Conservation (phyloP, 768 basidiomycete genomes). For the Suillus occidentalis region DNA sequence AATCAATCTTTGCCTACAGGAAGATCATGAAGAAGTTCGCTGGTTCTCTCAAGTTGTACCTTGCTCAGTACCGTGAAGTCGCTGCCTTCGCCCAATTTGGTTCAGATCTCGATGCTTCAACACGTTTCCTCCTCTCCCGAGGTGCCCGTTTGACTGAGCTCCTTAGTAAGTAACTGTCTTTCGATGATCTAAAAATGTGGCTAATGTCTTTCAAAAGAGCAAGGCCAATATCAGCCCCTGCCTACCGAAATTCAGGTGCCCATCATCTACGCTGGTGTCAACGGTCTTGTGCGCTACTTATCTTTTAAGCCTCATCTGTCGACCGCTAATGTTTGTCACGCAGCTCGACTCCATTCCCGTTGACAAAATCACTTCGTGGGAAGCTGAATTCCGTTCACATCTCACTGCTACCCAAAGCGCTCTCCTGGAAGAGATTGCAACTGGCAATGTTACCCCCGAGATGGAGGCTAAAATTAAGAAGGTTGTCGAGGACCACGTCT, state of each 20-base stretch:
- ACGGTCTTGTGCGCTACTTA: slow-evolving; percentile 78
- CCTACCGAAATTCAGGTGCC: slow-evolving; percentile 97
- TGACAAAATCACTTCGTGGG: slow-evolving; percentile 92
- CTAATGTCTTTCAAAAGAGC: slow-evolving; percentile 54
- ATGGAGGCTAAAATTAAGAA: slow-evolving; percentile 95
- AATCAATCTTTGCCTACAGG: slow-evolving; percentile 34
- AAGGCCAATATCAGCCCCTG: slow-evolving; percentile 97
- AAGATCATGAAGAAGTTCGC: slow-evolving; percentile 99
- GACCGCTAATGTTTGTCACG: neutral
- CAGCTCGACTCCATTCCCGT: slow-evolving; percentile 95
- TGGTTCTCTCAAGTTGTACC: slow-evolving; percentile 99
- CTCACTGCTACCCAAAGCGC: slow-evolving; percentile 68
- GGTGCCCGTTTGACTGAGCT: slow-evolving; percentile 98
- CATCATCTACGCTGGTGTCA: slow-evolving; percentile 99
- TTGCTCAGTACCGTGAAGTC: slow-evolving; percentile 99
- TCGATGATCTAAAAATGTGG: slow-evolving; percentile 15
- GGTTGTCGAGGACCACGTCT: slow-evolving; percentile 86
- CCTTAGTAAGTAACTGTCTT: slow-evolving; percentile 56
- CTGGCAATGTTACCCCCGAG: slow-evolving; percentile 83
- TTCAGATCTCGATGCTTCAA: slow-evolving; percentile 99
- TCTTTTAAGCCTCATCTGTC: neutral
- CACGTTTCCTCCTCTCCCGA: slow-evolving; percentile 96
- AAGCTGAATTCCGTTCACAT: slow-evolving; percentile 88
- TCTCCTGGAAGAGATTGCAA: slow-evolving; percentile 83
- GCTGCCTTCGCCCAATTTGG: slow-evolving; percentile 99